Percentiles rank a stretch among this genome's conserved stretches.
Conservation (phyloP, 768 basidiomycete genomes). For the Obba rivulosa region DNA sequence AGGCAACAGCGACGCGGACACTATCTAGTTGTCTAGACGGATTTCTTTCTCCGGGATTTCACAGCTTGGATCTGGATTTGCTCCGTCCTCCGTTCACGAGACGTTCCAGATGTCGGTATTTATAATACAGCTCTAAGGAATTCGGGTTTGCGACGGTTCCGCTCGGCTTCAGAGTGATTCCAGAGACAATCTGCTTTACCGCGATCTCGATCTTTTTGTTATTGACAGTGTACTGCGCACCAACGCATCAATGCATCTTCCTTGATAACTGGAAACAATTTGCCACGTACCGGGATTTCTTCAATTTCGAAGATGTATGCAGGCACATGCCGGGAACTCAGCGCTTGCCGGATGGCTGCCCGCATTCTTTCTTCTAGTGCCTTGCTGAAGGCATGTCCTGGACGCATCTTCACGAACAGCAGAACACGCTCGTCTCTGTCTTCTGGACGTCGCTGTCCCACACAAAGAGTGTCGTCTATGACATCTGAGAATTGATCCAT, state of each 20-base stretch:
- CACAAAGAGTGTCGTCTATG: constrained; percentile 67
- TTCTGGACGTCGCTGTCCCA: constrained; percentile 60
- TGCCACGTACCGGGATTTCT: constrained; percentile 59
- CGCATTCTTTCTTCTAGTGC: constrained; percentile 51
- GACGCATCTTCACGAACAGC: constrained; percentile 63
- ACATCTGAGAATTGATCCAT: constrained; percentile 38
- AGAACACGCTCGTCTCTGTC: constrained; percentile 73
- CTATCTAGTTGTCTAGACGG: too few species aligned
- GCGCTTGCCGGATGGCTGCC: constrained; percentile 49
- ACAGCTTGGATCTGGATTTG: constrained; percentile 10
- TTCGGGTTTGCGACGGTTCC: constrained; percentile 75
- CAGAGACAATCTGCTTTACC: constrained; percentile 75
- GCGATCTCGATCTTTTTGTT: constrained; percentile 79
- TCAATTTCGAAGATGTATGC: constrained; percentile 56
- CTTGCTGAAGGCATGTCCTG: constrained; percentile 39
- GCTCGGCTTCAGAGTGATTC: constrained; percentile 56
- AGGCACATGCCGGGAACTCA: constrained; percentile 74
- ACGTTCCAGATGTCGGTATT: constrained; percentile 48
- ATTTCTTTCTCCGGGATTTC: too few species aligned
- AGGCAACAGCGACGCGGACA: too few species aligned
- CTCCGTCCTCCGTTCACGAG: constrained; percentile 11
- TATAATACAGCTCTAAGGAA: constrained; percentile 58
- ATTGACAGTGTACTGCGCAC: constrained; percentile 62
- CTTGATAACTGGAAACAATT: too few species aligned
- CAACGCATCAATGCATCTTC: neutral